Conservation (phyloP, 306 rosid species). For the Quercus aquifolioides region DNA sequence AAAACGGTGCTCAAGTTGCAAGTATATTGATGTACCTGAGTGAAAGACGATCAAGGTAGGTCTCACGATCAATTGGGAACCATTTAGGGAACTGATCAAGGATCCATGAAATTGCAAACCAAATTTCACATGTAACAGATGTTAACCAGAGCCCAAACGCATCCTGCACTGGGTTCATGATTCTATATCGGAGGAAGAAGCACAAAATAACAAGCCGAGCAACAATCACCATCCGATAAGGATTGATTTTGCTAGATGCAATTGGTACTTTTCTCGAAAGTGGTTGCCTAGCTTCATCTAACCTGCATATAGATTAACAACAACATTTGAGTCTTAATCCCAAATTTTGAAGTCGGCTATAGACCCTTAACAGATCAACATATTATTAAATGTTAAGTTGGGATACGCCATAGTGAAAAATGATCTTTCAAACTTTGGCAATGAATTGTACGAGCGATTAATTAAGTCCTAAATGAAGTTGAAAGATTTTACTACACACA, state of each 20-base stretch:
- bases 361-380: too few relatives aligned
- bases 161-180: constrained; percentile 78
- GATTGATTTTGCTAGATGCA: constrained; percentile 88
- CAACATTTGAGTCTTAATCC: too few relatives aligned
- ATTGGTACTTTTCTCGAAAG: constrained; percentile 91
- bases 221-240: constrained; percentile 94
- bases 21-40: constrained; percentile 36
- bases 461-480: background rate
- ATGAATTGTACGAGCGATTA: background rate
- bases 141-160: constrained; percentile 88
- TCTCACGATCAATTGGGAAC: constrained; percentile 91
- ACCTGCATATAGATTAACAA: constrained; percentile 40
- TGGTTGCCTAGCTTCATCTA: constrained; percentile 92
- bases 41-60: constrained; percentile 90
- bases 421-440: background rate
- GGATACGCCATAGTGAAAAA: too few relatives aligned
- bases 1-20: too few relatives aligned
- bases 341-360: background rate
- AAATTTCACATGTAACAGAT: constrained; percentile 83
- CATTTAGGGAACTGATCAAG: constrained; percentile 97
- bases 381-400: too few relatives aligned
- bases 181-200: constrained; percentile 70
- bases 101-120: constrained; percentile 97
- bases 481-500: constrained; percentile 40
- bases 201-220: constrained; percentile 73